phyloP scores from a whole-genome alignment of 2,329 filamentous ascomycete species.

The Hypoxylon sp. region DNA sequence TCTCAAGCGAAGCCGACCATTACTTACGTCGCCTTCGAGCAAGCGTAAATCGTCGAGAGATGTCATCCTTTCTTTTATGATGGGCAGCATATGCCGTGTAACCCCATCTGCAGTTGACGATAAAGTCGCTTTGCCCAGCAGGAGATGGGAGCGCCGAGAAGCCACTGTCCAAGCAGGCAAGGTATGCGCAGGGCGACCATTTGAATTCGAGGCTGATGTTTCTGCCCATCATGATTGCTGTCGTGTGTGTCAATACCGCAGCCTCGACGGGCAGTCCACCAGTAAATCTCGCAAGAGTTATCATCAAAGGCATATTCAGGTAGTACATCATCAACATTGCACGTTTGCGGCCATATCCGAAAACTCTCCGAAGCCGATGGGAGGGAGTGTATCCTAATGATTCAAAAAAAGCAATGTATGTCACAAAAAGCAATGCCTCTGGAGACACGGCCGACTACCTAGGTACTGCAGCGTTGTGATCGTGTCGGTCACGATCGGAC shows the following conservation, averaged over 20 bases:
- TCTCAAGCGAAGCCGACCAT: slow-evolving; percentile 37
- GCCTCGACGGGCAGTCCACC: slow-evolving; percentile 1
- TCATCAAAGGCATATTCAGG: slow-evolving; percentile 15
- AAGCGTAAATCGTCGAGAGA: slow-evolving; percentile 31
- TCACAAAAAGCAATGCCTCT: slow-evolving; percentile 16
- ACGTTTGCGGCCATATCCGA: slow-evolving; percentile 13
- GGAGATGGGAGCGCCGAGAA: slow-evolving; percentile 32
- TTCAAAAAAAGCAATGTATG: slow-evolving; percentile 8
- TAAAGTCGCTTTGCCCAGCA: slow-evolving; percentile 42
- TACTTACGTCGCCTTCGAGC: slow-evolving; percentile 19
- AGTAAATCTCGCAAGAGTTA: slow-evolving; percentile 11
- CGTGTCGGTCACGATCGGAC: not conserved
- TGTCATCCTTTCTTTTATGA: slow-evolving; percentile 32
- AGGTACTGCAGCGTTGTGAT: not conserved
- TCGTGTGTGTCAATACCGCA: slow-evolving; percentile 23
- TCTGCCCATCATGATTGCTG: slow-evolving; percentile 32
- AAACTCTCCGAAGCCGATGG: slow-evolving; percentile 3
- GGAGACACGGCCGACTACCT: slow-evolving; percentile 4
- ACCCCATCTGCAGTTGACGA: slow-evolving; percentile 41
- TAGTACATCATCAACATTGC: slow-evolving; percentile 8
- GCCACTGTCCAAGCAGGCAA: slow-evolving; percentile 22
- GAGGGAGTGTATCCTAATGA: slow-evolving; percentile 6
- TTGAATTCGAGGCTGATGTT: slow-evolving; percentile 41
- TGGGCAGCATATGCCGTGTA: slow-evolving; percentile 42
- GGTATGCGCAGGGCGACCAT: slow-evolving; percentile 32